Evolutionary conservation across 2,329 filamentous ascomycete genomes (phyloP).

Genomic region (Ophidiomyces ophidiicola): DNA sequence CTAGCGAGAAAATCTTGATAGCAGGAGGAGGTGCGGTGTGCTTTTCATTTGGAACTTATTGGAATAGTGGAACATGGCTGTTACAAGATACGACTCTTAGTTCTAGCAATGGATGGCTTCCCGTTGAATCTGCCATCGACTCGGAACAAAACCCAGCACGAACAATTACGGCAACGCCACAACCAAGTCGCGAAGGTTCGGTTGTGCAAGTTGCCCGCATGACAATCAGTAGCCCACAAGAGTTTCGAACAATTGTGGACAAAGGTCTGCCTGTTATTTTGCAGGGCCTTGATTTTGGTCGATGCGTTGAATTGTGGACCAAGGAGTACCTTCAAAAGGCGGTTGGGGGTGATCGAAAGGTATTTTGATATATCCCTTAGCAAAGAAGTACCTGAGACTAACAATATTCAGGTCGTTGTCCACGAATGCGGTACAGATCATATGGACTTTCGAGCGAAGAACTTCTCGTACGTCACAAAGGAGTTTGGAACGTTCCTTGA

Average conservation of each 20-base stretch:
- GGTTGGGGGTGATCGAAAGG: slow-evolving; percentile 50
- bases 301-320: slow-evolving; percentile 56
- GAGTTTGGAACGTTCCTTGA: slow-evolving; percentile 55
- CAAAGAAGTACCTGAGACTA: slow-evolving; percentile 7
- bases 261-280: slow-evolving; percentile 53
- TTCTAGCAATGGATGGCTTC: slow-evolving; percentile 24
- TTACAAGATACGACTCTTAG: slow-evolving; percentile 26
- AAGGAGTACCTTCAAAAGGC: slow-evolving; percentile 52
- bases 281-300: slow-evolving; percentile 52
- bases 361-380: slow-evolving; percentile 24
- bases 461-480: slow-evolving; percentile 64
- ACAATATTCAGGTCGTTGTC: slow-evolving; percentile 49
- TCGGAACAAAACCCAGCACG: slow-evolving; percentile 12
- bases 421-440: slow-evolving; percentile 54
- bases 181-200: slow-evolving; percentile 15
- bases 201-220: slow-evolving; percentile 39
- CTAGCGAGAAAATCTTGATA: slow-evolving; percentile 45
- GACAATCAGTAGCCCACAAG: slow-evolving; percentile 39
- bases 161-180: slow-evolving; percentile 5
- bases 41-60: slow-evolving; percentile 81
- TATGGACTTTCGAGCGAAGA: slow-evolving; percentile 75
- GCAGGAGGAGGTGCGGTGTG: slow-evolving; percentile 74
- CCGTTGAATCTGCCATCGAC: slow-evolving; percentile 19
- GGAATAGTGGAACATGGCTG: slow-evolving; percentile 53
- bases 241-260: slow-evolving; percentile 50